Evolutionary conservation across 805 yeast species (phyloP).

Genomic region (Ogataea parapolymorpha): DNA sequence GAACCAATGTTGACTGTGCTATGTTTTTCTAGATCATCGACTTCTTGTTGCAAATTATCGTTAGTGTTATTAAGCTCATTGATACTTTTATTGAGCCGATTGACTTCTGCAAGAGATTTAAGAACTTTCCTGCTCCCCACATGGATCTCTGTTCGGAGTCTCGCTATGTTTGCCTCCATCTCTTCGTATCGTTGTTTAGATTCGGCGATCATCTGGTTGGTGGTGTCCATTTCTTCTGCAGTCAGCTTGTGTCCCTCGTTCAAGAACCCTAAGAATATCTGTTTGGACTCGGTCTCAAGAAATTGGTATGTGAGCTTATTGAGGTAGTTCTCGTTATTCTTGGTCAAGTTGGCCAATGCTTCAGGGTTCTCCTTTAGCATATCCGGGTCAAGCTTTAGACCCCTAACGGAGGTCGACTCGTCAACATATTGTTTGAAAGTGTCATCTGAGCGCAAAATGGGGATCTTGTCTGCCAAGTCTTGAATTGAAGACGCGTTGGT

Average conservation of each 20-base stretch:
- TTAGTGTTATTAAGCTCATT: conserved; percentile 19
- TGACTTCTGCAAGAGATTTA: conserved; percentile 31
- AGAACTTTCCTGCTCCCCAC: conserved; percentile 20
- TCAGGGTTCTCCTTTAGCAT: conserved; percentile 17
- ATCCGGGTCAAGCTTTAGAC: conserved; percentile 14
- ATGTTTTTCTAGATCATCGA: conserved; percentile 27
- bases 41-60: conserved; percentile 23
- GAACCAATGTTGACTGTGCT: conserved; percentile 25
- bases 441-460: conserved; percentile 19
- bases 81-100: conserved; percentile 27
- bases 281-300: conserved; percentile 69
- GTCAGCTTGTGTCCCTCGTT: conserved; percentile 33
- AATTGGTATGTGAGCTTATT: conserved; percentile 60
- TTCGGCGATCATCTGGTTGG: conserved; percentile 18
- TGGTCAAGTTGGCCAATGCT: conserved; percentile 15
- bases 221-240: conserved; percentile 20
- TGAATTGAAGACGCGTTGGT: conserved; percentile 18
- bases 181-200: conserved; percentile 13
- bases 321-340: conserved; percentile 39
- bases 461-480: conserved; percentile 18
- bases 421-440: conserved; percentile 19
- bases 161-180: conserved; percentile 17
- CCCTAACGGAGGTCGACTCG: conserved; percentile 15
- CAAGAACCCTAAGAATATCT: conserved; percentile 56
- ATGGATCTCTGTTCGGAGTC: conserved; percentile 19